Evolutionary conservation across 176 grass and related monocot genomes (phyloP).

Genomic region (Rhynchospora pubera): DNA sequence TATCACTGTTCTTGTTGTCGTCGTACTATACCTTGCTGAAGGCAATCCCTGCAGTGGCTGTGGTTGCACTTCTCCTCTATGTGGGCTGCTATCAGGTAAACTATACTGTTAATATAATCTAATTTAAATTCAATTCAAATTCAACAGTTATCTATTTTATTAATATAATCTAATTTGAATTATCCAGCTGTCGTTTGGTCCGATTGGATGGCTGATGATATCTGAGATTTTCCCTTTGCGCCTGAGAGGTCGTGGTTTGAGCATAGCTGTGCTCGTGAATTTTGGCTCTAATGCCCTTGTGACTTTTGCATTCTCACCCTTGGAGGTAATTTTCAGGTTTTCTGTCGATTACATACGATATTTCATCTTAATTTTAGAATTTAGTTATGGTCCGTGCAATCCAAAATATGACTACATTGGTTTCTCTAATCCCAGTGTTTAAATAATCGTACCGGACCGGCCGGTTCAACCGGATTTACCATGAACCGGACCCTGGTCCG

Average conservation of each 20-base stretch:
- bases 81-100: conserved; percentile 93
- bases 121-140: background rate
- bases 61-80: conserved; percentile 84
- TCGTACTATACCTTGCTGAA: conserved; percentile 76
- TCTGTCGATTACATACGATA: background rate
- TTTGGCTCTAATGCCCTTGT: conserved; percentile 85
- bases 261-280: conserved; percentile 85
- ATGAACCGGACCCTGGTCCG: no score
- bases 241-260: conserved; percentile 74
- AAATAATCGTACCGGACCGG: no score
- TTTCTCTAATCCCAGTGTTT: background rate
- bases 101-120: background rate
- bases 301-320: conserved; percentile 92
- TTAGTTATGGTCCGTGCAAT: background rate
- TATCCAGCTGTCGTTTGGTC: conserved; percentile 84
- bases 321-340: conserved; percentile 56
- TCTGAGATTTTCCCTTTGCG: conserved; percentile 83
- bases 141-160: conserved; percentile 7
- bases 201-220: conserved; percentile 98
- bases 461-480: no score
- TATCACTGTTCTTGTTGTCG: conserved; percentile 73
- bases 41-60: conserved; percentile 55
- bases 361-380: background rate
- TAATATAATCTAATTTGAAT: conserved; percentile 1
- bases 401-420: background rate